Evolutionary conservation across 1,139 yeast genomes (phyloP).

Genomic region (Pichia sp.): DNA sequence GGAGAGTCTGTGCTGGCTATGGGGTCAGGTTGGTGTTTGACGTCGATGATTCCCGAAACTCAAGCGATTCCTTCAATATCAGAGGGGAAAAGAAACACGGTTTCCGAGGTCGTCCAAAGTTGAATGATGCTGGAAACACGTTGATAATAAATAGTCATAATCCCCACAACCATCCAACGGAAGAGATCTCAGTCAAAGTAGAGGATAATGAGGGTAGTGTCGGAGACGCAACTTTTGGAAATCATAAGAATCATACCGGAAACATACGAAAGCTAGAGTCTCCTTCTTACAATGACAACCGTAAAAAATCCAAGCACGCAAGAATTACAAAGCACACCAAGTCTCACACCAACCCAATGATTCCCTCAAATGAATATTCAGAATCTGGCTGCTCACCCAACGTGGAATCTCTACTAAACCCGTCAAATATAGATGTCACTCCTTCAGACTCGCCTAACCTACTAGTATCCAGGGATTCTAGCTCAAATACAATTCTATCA

Average conservation of each 20-base stretch:
- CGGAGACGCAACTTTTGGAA: neutral
- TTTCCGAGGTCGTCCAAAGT: slow-evolving; percentile 35
- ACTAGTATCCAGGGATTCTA: slow-evolving; percentile 3
- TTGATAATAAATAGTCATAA: neutral
- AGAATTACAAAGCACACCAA: neutral
- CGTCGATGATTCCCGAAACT: slow-evolving; percentile 39
- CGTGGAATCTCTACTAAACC: neutral
- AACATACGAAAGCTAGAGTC: no score
- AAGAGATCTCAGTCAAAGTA: neutral
- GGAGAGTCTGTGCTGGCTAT: slow-evolving; percentile 47
- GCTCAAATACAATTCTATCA: neutral
- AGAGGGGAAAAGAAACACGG: slow-evolving; percentile 35
- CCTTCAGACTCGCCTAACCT: neutral
- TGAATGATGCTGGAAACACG: slow-evolving; percentile 12
- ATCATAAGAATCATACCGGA: neutral
- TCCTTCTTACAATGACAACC: no score
- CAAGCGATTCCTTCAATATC: slow-evolving; percentile 17
- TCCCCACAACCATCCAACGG: neutral
- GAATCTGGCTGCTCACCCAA: neutral
- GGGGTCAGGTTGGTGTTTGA: slow-evolving; percentile 44
- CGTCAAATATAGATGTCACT: slow-evolving; percentile 1
- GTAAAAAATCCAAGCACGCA: no score
- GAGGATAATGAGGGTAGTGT: neutral
- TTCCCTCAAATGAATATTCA: neutral
- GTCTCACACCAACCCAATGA: neutral